Percentiles rank a stretch among this genome's conserved stretches.
phyloP scores from a whole-genome alignment of 192 early-diverging fungal species.

The Pilobolus umbonatus region DNA sequence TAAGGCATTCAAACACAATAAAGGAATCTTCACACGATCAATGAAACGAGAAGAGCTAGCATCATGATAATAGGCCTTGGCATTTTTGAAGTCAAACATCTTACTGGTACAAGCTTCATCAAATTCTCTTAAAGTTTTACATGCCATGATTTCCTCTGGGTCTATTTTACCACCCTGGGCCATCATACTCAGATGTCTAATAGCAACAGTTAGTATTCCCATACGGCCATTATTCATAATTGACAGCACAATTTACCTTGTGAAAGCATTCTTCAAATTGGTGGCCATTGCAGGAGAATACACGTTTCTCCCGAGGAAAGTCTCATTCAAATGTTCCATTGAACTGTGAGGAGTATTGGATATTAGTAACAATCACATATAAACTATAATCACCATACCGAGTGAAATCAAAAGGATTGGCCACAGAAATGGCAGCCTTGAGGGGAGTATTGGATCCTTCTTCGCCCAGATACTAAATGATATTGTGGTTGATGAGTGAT shows the following conservation, averaged over 20 bases:
- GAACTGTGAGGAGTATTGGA: constrained; percentile 41
- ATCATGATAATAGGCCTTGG: constrained; percentile 74
- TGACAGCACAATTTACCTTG: constrained; percentile 28
- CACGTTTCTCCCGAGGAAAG: constrained; percentile 33
- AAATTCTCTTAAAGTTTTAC: constrained; percentile 71
- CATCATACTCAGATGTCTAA: constrained; percentile 39
- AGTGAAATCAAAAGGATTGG: constrained; percentile 86
- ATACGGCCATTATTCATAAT: neutral
- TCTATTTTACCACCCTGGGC: constrained; percentile 44
- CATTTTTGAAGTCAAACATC: constrained; percentile 76
- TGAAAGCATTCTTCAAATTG: constrained; percentile 41
- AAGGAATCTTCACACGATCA: constrained; percentile 66
- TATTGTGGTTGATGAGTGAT: neutral
- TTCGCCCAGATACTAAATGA: constrained; percentile 72
- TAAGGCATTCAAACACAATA: constrained; percentile 74
- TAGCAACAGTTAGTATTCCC: neutral
- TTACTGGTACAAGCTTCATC: constrained; percentile 73
- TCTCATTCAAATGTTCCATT: constrained; percentile 26
- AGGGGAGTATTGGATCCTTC: constrained; percentile 71
- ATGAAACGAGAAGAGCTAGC: constrained; percentile 61
- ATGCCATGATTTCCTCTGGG: constrained; percentile 45
- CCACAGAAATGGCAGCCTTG: constrained; percentile 70
- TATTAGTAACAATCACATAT: neutral
- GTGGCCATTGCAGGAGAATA: constrained; percentile 49
- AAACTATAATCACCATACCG: constrained; percentile 31